Evolutionary conservation across 306 rosid genomes (phyloP).

Genomic region (Prunus padus): DNA sequence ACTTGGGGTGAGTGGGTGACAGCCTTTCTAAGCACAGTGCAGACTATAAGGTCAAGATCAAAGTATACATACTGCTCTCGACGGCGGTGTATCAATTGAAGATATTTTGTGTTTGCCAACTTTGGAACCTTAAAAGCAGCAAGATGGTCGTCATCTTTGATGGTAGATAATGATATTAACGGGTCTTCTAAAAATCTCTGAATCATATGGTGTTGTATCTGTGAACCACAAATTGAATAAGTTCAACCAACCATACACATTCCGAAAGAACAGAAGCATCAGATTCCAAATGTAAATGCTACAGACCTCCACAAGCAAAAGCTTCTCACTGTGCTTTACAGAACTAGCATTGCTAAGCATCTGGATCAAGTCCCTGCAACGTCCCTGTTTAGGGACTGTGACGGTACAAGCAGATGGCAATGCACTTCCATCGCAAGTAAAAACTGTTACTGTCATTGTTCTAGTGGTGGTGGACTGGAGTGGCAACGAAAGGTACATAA

Average conservation of each 20-base stretch:
- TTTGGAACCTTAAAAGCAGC: slow-evolving; percentile 80
- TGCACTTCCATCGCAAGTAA: slow-evolving; percentile 71
- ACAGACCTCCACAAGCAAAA: slow-evolving; percentile 81
- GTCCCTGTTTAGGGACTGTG: slow-evolving; percentile 94
- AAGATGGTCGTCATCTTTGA: slow-evolving; percentile 86
- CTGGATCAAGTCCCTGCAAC: slow-evolving; percentile 91
- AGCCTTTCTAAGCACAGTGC: not conserved
- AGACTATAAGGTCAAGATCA: not conserved
- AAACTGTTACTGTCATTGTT: slow-evolving; percentile 75
- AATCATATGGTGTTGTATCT: slow-evolving; percentile 77
- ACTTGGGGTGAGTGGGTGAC: not conserved
- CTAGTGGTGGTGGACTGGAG: slow-evolving; percentile 79
- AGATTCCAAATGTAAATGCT: slow-evolving; percentile 11
- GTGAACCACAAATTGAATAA: slow-evolving; percentile 28
- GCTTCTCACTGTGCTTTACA: slow-evolving; percentile 76
- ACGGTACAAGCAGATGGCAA: slow-evolving; percentile 71
- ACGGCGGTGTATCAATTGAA: slow-evolving; percentile 81
- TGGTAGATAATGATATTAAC: slow-evolving; percentile 61
- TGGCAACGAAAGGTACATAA: slow-evolving; percentile 97
- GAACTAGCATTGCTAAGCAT: slow-evolving; percentile 84
- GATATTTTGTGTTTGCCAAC: slow-evolving; percentile 66
- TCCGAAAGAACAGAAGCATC: not conserved
- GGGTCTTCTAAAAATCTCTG: slow-evolving; percentile 89
- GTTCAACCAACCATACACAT: not conserved
- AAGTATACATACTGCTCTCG: slow-evolving; percentile 69